Evolutionary conservation across 805 yeast genomes (phyloP).

Genomic region (Debaryomyces hansenii): DNA sequence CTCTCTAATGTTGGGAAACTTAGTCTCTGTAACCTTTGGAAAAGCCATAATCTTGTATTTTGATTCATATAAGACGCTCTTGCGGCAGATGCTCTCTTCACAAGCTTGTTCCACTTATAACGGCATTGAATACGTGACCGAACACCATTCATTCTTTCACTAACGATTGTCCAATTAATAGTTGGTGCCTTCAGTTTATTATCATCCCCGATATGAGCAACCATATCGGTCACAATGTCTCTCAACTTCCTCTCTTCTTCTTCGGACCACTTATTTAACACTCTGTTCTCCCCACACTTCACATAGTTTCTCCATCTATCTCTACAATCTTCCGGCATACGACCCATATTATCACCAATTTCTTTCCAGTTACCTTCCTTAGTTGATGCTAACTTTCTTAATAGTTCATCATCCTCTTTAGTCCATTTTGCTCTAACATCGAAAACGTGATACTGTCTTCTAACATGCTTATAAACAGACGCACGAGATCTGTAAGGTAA

Average conservation of each 20-base stretch:
- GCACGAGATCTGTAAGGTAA: conserved; percentile 86
- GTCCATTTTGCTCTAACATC: conserved; percentile 91
- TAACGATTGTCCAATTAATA: conserved; percentile 89
- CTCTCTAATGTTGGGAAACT: conserved; percentile 24
- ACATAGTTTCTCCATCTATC: conserved; percentile 96
- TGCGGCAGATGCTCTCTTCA: conserved; percentile 52
- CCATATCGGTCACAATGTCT: conserved; percentile 22
- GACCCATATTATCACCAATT: conserved; percentile 74
- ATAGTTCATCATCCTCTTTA: conserved; percentile 69
- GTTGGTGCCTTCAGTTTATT: conserved; percentile 28
- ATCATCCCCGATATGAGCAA: conserved; percentile 4
- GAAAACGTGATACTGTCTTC: conserved; percentile 86
- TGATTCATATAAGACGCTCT: conserved; percentile 32
- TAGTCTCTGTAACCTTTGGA: conserved; percentile 26
- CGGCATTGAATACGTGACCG: conserved; percentile 93
- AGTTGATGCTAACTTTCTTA: conserved; percentile 61
- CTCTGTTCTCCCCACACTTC: conserved; percentile 81
- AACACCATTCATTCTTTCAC: conserved; percentile 85
- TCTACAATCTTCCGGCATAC: conserved; percentile 98
- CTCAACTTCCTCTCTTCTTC: conserved; percentile 68
- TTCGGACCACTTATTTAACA: conserved; percentile 74
- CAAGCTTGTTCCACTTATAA: conserved; percentile 88
- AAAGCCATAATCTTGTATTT: conserved; percentile 39
- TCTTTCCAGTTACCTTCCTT: conserved; percentile 86
- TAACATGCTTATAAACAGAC: conserved; percentile 87